Percentiles rank a stretch among this genome's conserved stretches.
phyloP scores from a whole-genome alignment of 2,329 filamentous ascomycete genomes.

The Talaromyces marneffei region DNA sequence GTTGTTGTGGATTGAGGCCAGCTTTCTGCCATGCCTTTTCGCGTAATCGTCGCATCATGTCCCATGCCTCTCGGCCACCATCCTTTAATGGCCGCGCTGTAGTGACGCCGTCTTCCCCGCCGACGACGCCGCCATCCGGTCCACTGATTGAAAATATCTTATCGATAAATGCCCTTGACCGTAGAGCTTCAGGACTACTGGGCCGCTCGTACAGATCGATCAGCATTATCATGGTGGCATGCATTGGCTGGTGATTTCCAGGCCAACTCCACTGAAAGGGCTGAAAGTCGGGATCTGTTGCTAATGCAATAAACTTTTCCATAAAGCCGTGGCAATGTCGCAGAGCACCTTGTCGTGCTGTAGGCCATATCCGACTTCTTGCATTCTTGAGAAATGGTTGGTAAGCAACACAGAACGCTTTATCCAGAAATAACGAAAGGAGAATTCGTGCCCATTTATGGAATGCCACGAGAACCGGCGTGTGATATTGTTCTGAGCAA shows the following conservation, averaged over 20 bases:
- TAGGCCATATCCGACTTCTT: slow-evolving; percentile 43
- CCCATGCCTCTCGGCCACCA: slow-evolving; percentile 45
- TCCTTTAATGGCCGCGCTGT: slow-evolving; percentile 42
- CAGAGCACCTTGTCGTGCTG: slow-evolving; percentile 43
- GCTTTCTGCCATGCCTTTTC: slow-evolving; percentile 46
- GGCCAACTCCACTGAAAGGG: slow-evolving; percentile 47
- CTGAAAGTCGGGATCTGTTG: slow-evolving; percentile 43
- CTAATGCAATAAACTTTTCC: slow-evolving; percentile 45
- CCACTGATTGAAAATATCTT: slow-evolving; percentile 42
- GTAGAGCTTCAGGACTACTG: slow-evolving; percentile 39
- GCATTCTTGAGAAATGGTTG: slow-evolving; percentile 46
- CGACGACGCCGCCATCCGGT: slow-evolving; percentile 42
- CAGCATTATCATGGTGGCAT: slow-evolving; percentile 44
- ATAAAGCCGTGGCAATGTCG: slow-evolving; percentile 45
- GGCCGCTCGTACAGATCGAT: slow-evolving; percentile 46
- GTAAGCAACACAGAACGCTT: slow-evolving; percentile 44
- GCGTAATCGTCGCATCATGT: slow-evolving; percentile 43
- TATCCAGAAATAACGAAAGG: slow-evolving; percentile 42
- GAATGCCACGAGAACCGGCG: slow-evolving; percentile 38
- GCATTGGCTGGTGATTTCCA: slow-evolving; percentile 41
- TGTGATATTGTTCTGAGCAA: slow-evolving; percentile 41
- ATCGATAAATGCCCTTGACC: slow-evolving; percentile 43
- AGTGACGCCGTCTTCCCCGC: slow-evolving; percentile 41
- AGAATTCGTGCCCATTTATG: slow-evolving; percentile 45
- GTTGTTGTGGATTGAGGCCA: slow-evolving; percentile 40